Evolutionary conservation across 352 stramenopile genomes (phyloP), one percentile per base, ranked within the genome.

Genomic region (Aphanomyces euteiches): DNA sequence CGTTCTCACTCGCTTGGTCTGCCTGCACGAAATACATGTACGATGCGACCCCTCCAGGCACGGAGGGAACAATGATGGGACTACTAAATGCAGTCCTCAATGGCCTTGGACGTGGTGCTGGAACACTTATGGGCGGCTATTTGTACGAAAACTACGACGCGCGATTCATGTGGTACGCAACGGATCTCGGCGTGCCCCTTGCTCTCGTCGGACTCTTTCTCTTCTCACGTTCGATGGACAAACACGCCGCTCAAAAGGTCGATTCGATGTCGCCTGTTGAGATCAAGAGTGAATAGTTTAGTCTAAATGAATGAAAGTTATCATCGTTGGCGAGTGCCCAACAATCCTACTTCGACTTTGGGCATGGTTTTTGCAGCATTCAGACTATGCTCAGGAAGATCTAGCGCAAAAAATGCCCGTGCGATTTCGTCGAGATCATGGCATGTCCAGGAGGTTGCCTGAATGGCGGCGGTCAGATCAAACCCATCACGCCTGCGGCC

Each of bases 361-460:
- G 93, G 12, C 98, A 98, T 75, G 96, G 96, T 12, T 98, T 99
- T 79, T 94, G 97, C 74, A 99, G 98, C 68, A 97, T 99, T 48
- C 95, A 99, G 83, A 84, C 86, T 21, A 89, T 98, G 72, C 90
- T 98, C 74, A 95, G 90, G 70, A 90, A 96, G 77, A 90, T 97
- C 72, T 88, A 91, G n/a, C 81, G 88, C 28, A 92, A 89, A 67
- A 88, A 87, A 73, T 96, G 90, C 56, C 82, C 85, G 47, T 98
- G 97, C 78, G 85, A 99, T 79, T 99, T 98, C 79, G 90, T 99
- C 10, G 97, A 99, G 82, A 93, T 98, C 71, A 99, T 99, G 96
- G 97, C 97, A 56, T 99, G 97, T 73, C 96, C 96, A n/a, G 95
- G 90, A 59, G 97, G 97, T 6, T 99, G 97, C 72, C 75, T 98